Evolutionary conservation across 768 basidiomycete species (phyloP).

Genomic region (Pholiota microspora): DNA sequence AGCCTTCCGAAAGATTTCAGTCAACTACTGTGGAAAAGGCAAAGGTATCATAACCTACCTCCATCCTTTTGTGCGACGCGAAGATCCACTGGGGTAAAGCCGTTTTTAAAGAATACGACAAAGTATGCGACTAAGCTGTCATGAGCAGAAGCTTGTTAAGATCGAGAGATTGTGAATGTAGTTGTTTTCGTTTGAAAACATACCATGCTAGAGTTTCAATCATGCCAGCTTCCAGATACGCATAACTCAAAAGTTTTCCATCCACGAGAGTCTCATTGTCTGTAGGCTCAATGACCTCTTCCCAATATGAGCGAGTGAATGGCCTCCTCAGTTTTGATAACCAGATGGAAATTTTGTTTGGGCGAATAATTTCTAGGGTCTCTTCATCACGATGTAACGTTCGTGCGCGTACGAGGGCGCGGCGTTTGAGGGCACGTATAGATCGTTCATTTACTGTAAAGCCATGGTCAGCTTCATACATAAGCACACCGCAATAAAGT

Average conservation of each 20-base stretch:
- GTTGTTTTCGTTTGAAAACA: constrained; percentile 26
- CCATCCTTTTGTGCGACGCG: constrained; percentile 43
- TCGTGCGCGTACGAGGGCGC: constrained; percentile 55
- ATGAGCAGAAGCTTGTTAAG: not conserved
- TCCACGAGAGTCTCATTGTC: constrained; percentile 66
- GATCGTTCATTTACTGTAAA: constrained; percentile 53
- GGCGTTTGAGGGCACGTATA: constrained; percentile 49
- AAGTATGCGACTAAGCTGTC: constrained; percentile 67
- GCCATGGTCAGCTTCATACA: not conserved
- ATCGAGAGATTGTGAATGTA: too few species aligned
- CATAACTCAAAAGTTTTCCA: constrained; percentile 57
- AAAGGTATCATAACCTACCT: constrained; percentile 26
- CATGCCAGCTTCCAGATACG: constrained; percentile 63
- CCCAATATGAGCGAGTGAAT: constrained; percentile 60
- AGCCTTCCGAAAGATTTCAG: constrained; percentile 28
- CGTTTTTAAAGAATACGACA: constrained; percentile 60
- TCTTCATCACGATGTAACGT: constrained; percentile 54
- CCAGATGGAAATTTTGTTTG: constrained; percentile 38
- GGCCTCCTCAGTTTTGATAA: constrained; percentile 42
- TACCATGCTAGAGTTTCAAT: constrained; percentile 59
- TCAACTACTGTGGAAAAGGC: not conserved
- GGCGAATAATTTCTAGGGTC: constrained; percentile 40
- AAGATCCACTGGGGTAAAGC: constrained; percentile 60
- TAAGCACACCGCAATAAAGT: constrained; percentile 5
- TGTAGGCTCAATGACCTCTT: constrained; percentile 47